Base-by-base conservation (phyloP, 176 grass and related monocot genomes). In the Guadua angustifolia region DNA sequence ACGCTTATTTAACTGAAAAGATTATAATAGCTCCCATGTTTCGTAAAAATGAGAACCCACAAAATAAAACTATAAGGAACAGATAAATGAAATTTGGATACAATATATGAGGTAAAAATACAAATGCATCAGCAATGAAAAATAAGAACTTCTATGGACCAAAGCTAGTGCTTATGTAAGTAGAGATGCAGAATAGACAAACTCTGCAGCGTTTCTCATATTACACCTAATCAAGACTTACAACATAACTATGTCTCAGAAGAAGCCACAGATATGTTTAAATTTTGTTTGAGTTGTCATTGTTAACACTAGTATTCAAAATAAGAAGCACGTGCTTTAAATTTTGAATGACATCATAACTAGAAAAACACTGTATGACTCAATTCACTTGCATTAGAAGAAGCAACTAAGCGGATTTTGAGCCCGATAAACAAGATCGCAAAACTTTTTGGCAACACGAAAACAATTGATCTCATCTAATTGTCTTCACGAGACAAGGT, bases 121-220 rank as follows among this genome's bases (percentile, higher is more conserved):
- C 22, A 70, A 52, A 55, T n/a, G 6, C 33, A 84, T 26, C 22
- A 45, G 35, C 9, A 86, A 22, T 33, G 35, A 3, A 66, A 75
- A 55, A 44, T 33, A 4, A 9, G 6, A 79, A 39, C 39, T 6
- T 1, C 52, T 71, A 85, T 19, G n/a, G n/a, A n/a, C 52, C 65
- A 85, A 85, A 4, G 53, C 17, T 65, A 72, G 8, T 73, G 33
- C 33, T 66, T 59, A 36, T 16, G 19, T 79, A 78, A 71, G 2
- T 6, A 79, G 45, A 79, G 19, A 86, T 78, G 56, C n/a, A n/a
- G n/a, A n/a, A n/a, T n/a, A n/a, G n/a, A n/a, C n/a, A n/a, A n/a
- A n/a, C n/a, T n/a, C n/a, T n/a, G n/a, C n/a, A n/a, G n/a, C n/a
- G n/a, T n/a, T n/a, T n/a, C n/a, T n/a, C n/a, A n/a, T n/a, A n/a